These are phyloP conservation scores for Phytophthora hybrid DNA, from an alignment of 352 stramenopile species.

Conservation along the genomic window DNA sequence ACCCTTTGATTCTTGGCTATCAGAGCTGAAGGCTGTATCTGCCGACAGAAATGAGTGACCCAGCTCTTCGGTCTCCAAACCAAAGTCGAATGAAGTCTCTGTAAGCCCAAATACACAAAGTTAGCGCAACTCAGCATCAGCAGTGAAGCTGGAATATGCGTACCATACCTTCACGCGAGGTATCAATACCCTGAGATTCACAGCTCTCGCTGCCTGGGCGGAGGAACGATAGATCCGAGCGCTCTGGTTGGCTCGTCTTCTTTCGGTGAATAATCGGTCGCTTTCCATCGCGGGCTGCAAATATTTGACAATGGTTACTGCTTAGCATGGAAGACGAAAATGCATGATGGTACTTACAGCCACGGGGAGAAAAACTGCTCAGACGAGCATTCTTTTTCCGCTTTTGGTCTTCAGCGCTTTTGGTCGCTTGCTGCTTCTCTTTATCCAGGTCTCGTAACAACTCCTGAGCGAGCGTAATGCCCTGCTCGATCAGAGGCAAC, in stretches of 20 bases:
- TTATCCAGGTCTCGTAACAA: constrained; percentile 14
- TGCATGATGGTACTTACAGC: constrained; percentile 12
- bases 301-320: background rate
- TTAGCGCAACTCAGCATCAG: background rate
- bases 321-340: background rate
- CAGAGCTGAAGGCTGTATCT: constrained; percentile 6
- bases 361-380: background rate
- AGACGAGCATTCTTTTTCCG: background rate
- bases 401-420: background rate
- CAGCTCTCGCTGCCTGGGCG: background rate
- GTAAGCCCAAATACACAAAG: background rate
- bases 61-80: constrained; percentile 2
- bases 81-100: constrained; percentile 9
- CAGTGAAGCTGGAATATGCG: background rate
- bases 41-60: constrained; percentile 23
- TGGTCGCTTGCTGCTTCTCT: constrained; percentile 4
- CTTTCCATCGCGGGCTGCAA: background rate
- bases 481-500: constrained; percentile 26
- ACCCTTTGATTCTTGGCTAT: constrained; percentile 28
- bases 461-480: constrained; percentile 24
- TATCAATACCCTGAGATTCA: background rate
- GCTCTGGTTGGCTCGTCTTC: background rate
- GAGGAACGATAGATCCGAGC: constrained; percentile 7
- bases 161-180: constrained; percentile 13
- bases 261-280: background rate